These are phyloP conservation scores for Mesembryanthemum crystallinum DNA, from an alignment of 148 eudicot genomes.

Conservation along the genomic window DNA sequence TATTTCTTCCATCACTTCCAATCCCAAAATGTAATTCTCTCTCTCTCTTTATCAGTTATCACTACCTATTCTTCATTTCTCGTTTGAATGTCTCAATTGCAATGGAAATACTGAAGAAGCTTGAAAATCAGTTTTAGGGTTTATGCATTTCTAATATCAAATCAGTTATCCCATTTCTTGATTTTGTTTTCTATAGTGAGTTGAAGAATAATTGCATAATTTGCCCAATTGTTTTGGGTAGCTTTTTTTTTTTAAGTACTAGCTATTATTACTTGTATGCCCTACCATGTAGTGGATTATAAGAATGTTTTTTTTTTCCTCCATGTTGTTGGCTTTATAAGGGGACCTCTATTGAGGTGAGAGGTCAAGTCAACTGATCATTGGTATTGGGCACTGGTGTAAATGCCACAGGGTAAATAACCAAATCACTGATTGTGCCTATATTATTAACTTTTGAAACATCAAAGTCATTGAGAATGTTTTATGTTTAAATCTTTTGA, in stretches of 20 bases:
- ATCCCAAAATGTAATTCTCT: conserved; percentile 7
- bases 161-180: background rate
- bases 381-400: background rate
- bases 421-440: background rate
- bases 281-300: too few relatives aligned
- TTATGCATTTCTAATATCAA: background rate
- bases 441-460: background rate
- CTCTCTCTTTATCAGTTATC: background rate
- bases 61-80: background rate
- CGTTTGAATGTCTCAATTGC: background rate
- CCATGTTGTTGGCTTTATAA: background rate
- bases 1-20: background rate
- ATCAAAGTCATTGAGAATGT: background rate
- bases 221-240: background rate
- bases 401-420: background rate
- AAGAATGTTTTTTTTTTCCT: background rate
- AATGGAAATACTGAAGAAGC: too few relatives aligned
- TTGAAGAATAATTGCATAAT: background rate
- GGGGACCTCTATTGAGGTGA: background rate
- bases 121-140: background rate
- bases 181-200: background rate
- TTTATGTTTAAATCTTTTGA: background rate
- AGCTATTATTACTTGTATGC: too few relatives aligned
- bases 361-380: background rate
- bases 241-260: too few relatives aligned